Evolutionary conservation across 495 filamentous ascomycete genomes (phyloP).

Genomic region (Aspergillus cavernicola): DNA sequence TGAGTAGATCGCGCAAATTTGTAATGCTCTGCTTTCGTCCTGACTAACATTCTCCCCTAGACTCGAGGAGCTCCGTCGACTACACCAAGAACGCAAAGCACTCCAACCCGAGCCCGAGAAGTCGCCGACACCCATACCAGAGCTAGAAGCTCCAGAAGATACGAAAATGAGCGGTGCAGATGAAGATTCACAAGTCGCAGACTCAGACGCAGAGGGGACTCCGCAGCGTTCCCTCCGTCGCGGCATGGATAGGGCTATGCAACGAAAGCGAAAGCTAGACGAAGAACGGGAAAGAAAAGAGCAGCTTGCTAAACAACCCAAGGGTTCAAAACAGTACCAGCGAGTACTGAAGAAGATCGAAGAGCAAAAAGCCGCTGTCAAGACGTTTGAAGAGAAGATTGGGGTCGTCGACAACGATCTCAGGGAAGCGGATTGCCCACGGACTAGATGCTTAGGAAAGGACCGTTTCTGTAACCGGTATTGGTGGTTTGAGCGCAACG

Average conservation of each 20-base stretch:
- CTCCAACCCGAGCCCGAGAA: constrained; percentile 64
- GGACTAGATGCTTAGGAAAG: constrained; percentile 82
- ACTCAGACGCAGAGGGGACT: constrained; percentile 61
- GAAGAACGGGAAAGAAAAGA: constrained; percentile 74
- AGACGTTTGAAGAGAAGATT: constrained; percentile 79
- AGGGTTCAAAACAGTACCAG: constrained; percentile 83
- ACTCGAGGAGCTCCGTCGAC: constrained; percentile 73
- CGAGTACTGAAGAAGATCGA: constrained; percentile 84
- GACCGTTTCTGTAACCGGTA: constrained; percentile 98
- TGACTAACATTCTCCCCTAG: constrained; percentile 40
- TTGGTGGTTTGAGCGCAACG: constrained; percentile 98
- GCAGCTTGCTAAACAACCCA: constrained; percentile 76
- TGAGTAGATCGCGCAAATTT: constrained; percentile 46
- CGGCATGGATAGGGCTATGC: constrained; percentile 69
- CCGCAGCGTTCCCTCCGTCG: constrained; percentile 71
- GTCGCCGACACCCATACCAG: constrained; percentile 62
- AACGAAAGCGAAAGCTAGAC: constrained; percentile 81
- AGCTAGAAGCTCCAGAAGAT: constrained; percentile 54
- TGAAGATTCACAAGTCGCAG: constrained; percentile 45
- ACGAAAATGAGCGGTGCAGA: constrained; percentile 66
- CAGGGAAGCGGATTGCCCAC: constrained; percentile 86
- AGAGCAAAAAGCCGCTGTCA: constrained; percentile 73
- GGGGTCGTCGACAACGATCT: constrained; percentile 82
- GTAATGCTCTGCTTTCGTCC: too few relatives aligned
- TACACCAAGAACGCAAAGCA: constrained; percentile 86